Evolutionary conservation across 257 asterid genomes (phyloP).

Genomic region (Nicotiana noctiflora): DNA sequence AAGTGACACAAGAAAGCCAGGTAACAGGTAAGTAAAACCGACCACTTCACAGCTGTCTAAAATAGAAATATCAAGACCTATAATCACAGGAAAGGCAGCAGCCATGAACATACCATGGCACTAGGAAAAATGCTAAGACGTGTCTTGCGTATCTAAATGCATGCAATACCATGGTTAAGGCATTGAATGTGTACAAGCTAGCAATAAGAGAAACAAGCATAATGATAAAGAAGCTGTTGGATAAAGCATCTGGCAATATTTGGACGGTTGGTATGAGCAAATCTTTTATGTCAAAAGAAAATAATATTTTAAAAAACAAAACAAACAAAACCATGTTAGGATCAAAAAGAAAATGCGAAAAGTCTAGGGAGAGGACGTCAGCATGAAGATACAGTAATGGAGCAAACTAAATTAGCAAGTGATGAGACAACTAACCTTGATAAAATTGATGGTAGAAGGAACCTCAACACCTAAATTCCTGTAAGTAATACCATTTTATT

Average conservation of each 20-base stretch:
- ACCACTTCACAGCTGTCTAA: background rate
- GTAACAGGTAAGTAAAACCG: background rate
- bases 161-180: background rate
- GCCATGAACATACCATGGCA: background rate
- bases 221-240: background rate
- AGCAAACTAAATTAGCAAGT: background rate
- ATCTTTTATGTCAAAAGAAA: background rate
- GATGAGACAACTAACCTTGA: conserved; percentile 44
- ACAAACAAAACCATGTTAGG: background rate
- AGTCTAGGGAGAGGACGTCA: background rate
- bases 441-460: conserved; percentile 40
- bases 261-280: background rate
- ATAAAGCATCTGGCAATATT: background rate
- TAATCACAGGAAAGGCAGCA: background rate
- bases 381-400: background rate
- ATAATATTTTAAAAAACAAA: background rate
- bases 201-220: background rate
- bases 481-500: conserved; percentile 20
- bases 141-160: background rate
- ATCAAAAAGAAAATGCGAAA: background rate
- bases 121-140: background rate
- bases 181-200: background rate
- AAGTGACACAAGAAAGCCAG: background rate
- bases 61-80: background rate
- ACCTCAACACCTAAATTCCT: conserved; percentile 61